Base-by-base conservation (phyloP, 345 rosid genomes). In the Pistacia integerrima region DNA sequence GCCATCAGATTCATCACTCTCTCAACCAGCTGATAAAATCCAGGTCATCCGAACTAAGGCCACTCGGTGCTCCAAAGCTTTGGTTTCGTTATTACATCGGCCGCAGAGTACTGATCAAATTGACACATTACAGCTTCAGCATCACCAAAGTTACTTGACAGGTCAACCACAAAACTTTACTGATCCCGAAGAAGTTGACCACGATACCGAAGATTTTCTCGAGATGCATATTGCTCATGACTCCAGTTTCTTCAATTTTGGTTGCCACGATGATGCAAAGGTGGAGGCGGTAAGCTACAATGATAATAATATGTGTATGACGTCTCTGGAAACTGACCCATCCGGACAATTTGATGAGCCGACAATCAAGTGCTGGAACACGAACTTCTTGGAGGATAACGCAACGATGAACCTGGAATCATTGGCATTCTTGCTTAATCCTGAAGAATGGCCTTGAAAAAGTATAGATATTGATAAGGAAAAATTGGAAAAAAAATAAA, bases 1-100 rank as follows among this genome's bases (percentile, higher is more conserved):
- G 16, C 69, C 67, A 65, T 71, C 75, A 3, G 56, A 57, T n/a
- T 54, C 78, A 11, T 35, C 55, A 0, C 7, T 16, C 18, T 4
- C 57, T 54, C 18, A 12, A 54, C 48, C 54, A 5, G 54, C 64
- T 35, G 18, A 61, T 4, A 74, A 62, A 62, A 38, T 71, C 44
- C 79, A 65, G 18, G 85, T 81, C 1, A 72, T 81, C 62, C 81
- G 87, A 44, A 76, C 89, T 33, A 78, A 82, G 74, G 87, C 86
- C 48, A 73, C 74, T 1, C 48, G 78, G 69, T 82, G 84, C 69
- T 30, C 80, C 71, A 76, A 74, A 35, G 80, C 71, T 46, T 0
- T 83, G 18, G 44, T 68, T 54, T 70, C 85, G n/a, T 44, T 72
- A 18, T 38, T 72, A 4, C 36, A 62, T 17, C 72, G 77, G 12